Conservation (phyloP, 805 yeast species). For the Kluyveromyces dobzhanskii region DNA sequence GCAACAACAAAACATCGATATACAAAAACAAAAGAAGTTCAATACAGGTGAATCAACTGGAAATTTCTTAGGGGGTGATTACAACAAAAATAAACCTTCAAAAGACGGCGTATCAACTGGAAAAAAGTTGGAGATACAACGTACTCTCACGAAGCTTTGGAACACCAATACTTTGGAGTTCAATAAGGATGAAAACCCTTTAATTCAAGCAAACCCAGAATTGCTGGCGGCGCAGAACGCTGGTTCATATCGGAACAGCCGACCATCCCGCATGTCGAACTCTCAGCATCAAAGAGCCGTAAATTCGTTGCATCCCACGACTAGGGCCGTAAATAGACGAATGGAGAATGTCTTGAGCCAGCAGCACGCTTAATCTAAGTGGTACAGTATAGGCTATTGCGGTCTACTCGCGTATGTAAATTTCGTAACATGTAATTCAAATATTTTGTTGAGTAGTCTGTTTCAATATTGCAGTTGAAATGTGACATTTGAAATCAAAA, state of each 20-base stretch:
- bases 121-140: slow-evolving; percentile 17
- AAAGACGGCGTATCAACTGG: slow-evolving; percentile 1
- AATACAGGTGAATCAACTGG: background rate
- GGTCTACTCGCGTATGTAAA: too few species aligned
- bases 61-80: background rate
- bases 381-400: too few species aligned
- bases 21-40: slow-evolving; percentile 7
- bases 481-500: too few species aligned
- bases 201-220: slow-evolving; percentile 12
- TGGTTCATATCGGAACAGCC: background rate
- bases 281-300: slow-evolving; percentile 21
- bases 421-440: too few species aligned
- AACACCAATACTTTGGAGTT: slow-evolving; percentile 22
- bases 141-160: slow-evolving; percentile 23
- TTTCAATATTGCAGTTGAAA: too few species aligned
- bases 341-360: slow-evolving; percentile 17
- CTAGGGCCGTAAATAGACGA: slow-evolving; percentile 35
- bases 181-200: slow-evolving; percentile 19
- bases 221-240: background rate
- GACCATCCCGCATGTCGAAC: background rate
- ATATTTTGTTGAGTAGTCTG: too few species aligned
- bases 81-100: background rate
- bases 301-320: slow-evolving; percentile 31
- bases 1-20: slow-evolving; percentile 9
- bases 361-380: too few species aligned